Base-by-base conservation (phyloP, 1,284 basidiomycete genomes). In the Ustilago esculenta region DNA sequence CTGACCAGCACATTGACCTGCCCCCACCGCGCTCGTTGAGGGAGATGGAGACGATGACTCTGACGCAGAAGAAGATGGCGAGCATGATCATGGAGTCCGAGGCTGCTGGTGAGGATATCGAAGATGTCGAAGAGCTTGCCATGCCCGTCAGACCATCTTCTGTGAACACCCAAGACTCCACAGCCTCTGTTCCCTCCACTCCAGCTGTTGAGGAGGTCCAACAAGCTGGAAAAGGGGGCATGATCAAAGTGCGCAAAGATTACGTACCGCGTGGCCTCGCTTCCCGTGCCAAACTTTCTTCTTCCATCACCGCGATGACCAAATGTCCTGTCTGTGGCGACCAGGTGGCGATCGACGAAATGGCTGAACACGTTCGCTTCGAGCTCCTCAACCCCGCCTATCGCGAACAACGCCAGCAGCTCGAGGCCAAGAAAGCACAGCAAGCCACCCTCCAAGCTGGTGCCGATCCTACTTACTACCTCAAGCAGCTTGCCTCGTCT, bases 301-400 rank as follows among this genome's bases (percentile, higher is more conserved):
- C 45, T 25, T 15, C 40, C 27, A 42, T 43, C 4, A 27, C 44
- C 6, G 45, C 43, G 12, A 60, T 48, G 41, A 92, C 92, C 2
- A 91, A 90, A 18, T 98, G 94, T 84, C 88, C 90, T 10, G 91
- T 98, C 74, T 98, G 95, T 84, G 90, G 91, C 27, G 93, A 98
- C 82, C 90, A 92, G 82, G 91, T 98, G 23, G 89, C 94, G 24
- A 89, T 96, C 72, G 90, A 94, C 84, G 94, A 98, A 82, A 86
- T 98, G 63, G 89, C 94, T 72, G 94, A 98, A 81, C 96, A 98
- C 83, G 95, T 98, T 87, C 91, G 96, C 79, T 97, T 98, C 82
- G 96, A 99, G 83, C 85, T 98, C 45, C 87, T 99, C 76, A 94
- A 99, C 84, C 96, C 96, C 35, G 89, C 90, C 79, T 80, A 72